phyloP scores from a whole-genome alignment of 2,329 filamentous ascomycete genomes.

The Dothistroma pini region DNA sequence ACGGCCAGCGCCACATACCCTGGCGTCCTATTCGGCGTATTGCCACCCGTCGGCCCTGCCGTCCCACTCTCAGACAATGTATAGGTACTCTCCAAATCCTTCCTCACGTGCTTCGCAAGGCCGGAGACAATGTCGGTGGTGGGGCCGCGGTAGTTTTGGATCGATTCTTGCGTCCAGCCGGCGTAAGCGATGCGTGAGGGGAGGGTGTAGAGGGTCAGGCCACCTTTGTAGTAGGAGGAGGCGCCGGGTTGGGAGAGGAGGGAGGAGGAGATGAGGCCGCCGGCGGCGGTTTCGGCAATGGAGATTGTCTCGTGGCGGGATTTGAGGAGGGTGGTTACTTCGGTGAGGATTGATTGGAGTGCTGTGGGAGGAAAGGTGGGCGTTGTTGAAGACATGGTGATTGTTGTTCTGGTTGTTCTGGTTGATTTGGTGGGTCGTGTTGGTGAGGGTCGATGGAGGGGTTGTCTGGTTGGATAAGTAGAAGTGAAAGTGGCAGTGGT shows the following conservation, averaged over 20 bases:
- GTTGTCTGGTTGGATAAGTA: no score
- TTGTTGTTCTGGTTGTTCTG: conserved; percentile 10
- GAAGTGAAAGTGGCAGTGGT: not conserved
- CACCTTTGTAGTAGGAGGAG: conserved; percentile 57
- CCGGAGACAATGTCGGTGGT: conserved; percentile 56
- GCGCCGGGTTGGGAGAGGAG: conserved; percentile 59
- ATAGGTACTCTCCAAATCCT: conserved; percentile 55
- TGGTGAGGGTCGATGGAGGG: not conserved
- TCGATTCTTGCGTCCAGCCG: conserved; percentile 56
- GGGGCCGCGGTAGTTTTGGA: conserved; percentile 56
- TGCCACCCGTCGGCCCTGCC: conserved; percentile 60
- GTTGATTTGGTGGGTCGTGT: not conserved
- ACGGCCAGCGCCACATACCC: conserved; percentile 64
- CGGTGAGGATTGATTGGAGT: conserved; percentile 43
- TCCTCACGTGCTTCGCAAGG: conserved; percentile 55
- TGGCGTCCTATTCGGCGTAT: conserved; percentile 55
- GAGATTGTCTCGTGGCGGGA: conserved; percentile 55
- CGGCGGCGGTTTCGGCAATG: conserved; percentile 62
- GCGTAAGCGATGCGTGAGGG: conserved; percentile 56
- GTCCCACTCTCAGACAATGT: conserved; percentile 59
- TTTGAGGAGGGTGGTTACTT: conserved; percentile 54
- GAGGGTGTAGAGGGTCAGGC: conserved; percentile 61
- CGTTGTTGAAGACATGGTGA: conserved; percentile 5
- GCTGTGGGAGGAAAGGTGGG: conserved; percentile 40
- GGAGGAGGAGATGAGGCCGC: conserved; percentile 58